Evolutionary conservation across 345 rosid genomes (phyloP).

Genomic region (Eucalyptus paniculata): DNA sequence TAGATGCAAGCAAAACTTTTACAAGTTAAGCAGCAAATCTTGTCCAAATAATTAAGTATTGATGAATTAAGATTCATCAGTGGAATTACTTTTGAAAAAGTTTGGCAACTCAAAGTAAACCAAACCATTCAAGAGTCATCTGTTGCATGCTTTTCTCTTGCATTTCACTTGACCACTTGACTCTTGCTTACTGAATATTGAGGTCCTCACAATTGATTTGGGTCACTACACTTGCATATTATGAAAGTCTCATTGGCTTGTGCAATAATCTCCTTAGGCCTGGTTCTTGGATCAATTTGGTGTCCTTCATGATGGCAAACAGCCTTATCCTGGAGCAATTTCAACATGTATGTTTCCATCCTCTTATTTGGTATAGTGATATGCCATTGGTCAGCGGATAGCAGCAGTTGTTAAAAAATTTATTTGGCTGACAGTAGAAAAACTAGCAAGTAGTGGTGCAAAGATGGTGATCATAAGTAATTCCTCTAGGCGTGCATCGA

Average conservation of each 20-base stretch:
- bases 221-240: background rate
- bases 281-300: conserved; percentile 98
- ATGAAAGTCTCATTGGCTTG: background rate
- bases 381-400: background rate
- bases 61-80: background rate
- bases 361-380: background rate
- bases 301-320: conserved; percentile 90
- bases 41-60: background rate
- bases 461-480: conserved; percentile 83
- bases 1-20: background rate
- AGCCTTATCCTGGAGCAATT: conserved; percentile 88
- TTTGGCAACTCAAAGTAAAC: background rate
- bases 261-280: conserved; percentile 26
- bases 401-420: background rate
- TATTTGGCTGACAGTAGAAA: conserved; percentile 45
- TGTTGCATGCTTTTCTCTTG: background rate
- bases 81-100: background rate
- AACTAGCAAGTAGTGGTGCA: conserved; percentile 60
- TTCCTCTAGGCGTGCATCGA: conserved; percentile 86
- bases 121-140: background rate
- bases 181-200: background rate
- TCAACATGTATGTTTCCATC: conserved; percentile 54
- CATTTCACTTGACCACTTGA: background rate
- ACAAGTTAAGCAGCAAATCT: background rate
- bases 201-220: background rate